These are phyloP conservation scores for Barnettozyma salicaria DNA, from an alignment of 805 yeast species.

Conservation along the genomic window DNA sequence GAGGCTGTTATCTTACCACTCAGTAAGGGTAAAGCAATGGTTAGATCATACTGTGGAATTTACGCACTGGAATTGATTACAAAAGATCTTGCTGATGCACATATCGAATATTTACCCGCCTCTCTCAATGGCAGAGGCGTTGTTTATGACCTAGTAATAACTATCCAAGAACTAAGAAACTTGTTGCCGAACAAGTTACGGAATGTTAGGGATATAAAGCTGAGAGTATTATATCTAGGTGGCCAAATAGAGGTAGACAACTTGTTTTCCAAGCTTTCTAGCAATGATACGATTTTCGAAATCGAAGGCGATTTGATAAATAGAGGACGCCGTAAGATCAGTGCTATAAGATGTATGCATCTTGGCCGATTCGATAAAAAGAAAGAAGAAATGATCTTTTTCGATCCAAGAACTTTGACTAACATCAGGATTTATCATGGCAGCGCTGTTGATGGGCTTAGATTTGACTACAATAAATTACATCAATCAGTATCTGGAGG, in stretches of 20 bases:
- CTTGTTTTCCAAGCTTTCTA: conserved; percentile 38
- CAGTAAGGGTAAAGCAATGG: conserved; percentile 37
- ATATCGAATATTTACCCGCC: conserved; percentile 54
- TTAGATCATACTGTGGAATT: conserved; percentile 59
- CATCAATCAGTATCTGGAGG: conserved; percentile 14
- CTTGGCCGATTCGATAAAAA: conserved; percentile 27
- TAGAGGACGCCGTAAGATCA: conserved; percentile 27
- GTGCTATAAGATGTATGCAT: conserved; percentile 34
- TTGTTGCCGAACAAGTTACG: conserved; percentile 30
- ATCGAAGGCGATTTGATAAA: no score
- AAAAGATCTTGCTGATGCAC: conserved; percentile 38
- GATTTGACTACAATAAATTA: conserved; percentile 31
- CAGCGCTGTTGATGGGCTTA: conserved; percentile 74
- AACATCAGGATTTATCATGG: conserved; percentile 68
- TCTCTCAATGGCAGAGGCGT: conserved; percentile 57
- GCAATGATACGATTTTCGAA: no score
- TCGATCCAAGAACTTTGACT: conserved; percentile 36
- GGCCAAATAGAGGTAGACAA: conserved; percentile 51
- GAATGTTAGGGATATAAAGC: conserved; percentile 31
- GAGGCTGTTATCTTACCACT: conserved; percentile 43
- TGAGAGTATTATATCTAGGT: conserved; percentile 54
- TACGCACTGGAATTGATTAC: conserved; percentile 66
- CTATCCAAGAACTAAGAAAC: conserved; percentile 39
- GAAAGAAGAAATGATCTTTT: conserved; percentile 27
- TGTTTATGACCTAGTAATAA: conserved; percentile 43